Evolutionary conservation across 2,329 filamentous ascomycete species (phyloP), one percentile per base, ranked within the genome.

Genomic region (Orbilia oligospora): DNA sequence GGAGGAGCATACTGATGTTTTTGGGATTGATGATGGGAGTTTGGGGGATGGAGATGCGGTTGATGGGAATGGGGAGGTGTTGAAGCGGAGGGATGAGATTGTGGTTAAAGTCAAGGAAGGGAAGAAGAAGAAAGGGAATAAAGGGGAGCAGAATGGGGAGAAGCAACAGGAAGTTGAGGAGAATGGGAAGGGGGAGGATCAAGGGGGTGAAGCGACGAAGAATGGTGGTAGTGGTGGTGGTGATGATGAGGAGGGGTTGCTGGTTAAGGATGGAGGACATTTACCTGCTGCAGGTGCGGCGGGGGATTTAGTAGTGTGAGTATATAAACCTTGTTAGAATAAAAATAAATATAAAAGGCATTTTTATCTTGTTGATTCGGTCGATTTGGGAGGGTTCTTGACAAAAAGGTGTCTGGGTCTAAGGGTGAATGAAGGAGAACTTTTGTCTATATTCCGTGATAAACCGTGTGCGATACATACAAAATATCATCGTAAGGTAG

Each of bases 151-250:
- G 38, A 41, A 41, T 1, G 66, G 41, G 36, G 44, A 61, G 10
- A 38, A 38, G 20, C 30, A 64, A 12, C n/a, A n/a, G n/a, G n/a
- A n/a, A n/a, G n/a, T n/a, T n/a, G 68, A 49, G 49, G 81, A 83
- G 49, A 55, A 71, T 9, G 24, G 9, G 10, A 38, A 44, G 4
- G 56, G 55, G 10, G 46, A 22, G 16, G 61, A 56, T 30, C 27
- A 24, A 71, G 22, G 4, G 36, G 46, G 49, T 9, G 71, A 33
- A n/a, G 46, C 36, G 12, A 55, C 38, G 36, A 22, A 41, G 2
- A n/a, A n/a, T n/a, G n/a, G n/a, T n/a, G 44, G 36, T 14, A 38
- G 56, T 5, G 36, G 14, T 44, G 48, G n/a, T 18, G 38, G 12
- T 3, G 20, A 53, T n/a, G 38, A n/a, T 46, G 44, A 44, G 55